A percentile compares a stretch with the other conserved stretches of the same genome.
Evolutionary conservation across 257 asterid species (phyloP).

Genomic region (Nicotiana attenuata): DNA sequence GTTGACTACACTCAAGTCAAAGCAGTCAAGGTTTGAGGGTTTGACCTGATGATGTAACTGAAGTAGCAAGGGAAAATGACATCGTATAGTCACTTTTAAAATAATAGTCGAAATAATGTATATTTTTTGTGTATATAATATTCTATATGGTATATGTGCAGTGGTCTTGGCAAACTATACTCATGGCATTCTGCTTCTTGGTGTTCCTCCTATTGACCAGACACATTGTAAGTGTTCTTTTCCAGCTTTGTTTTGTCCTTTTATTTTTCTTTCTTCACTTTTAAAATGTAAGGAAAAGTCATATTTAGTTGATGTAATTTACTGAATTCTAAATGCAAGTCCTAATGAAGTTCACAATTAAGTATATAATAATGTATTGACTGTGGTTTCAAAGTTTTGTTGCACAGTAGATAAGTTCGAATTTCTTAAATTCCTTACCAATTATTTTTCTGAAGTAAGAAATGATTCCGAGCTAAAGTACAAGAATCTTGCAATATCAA

Average conservation of each 20-base stretch:
- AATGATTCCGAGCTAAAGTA: too few species aligned
- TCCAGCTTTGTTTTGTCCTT: not conserved
- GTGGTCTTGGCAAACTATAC: constrained; percentile 98
- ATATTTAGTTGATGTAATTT: not conserved
- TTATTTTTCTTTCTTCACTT: not conserved
- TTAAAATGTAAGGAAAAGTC: not conserved
- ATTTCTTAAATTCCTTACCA: not conserved
- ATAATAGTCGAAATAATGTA: too few species aligned
- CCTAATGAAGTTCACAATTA: too few species aligned
- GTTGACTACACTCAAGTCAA: not conserved
- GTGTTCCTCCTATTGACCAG: constrained; percentile 62
- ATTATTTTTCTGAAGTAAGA: not conserved
- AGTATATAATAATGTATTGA: not conserved
- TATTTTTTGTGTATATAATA: not conserved
- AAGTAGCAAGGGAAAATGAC: too few species aligned
- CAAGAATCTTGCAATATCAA: too few species aligned
- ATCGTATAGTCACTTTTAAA: too few species aligned
- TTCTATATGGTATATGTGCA: constrained; percentile 31
- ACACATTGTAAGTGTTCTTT: constrained; percentile 51
- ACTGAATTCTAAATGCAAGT: not conserved
- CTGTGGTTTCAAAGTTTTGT: not conserved
- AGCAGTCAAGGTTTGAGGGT: not conserved
- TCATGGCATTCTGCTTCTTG: constrained; percentile 83
- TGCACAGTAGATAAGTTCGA: not conserved
- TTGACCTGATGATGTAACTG: too few species aligned